Conservation (phyloP, 1,139 yeast species). For the Groenewaldozyma sp. region DNA sequence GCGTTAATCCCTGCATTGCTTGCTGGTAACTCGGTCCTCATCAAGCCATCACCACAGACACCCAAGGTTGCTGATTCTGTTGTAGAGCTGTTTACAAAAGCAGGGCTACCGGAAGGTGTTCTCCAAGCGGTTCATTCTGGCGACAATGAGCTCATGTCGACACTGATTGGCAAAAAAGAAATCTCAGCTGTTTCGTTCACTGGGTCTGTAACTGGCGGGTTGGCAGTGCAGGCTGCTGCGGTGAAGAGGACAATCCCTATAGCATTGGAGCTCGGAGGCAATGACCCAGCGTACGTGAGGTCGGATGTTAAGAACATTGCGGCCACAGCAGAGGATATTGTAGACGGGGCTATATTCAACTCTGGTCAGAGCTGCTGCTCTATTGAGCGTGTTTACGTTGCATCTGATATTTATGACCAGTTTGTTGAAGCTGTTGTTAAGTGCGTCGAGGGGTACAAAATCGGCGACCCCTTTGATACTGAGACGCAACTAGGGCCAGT, state of each 20-base stretch:
- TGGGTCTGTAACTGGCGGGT: constrained; percentile 79
- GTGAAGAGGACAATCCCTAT: constrained; percentile 64
- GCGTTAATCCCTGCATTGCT: constrained; percentile 76
- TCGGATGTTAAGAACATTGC: constrained; percentile 50
- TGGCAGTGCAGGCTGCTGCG: constrained; percentile 64
- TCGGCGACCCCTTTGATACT: constrained; percentile 68
- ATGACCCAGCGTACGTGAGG: constrained; percentile 64
- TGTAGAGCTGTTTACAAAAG: constrained; percentile 52
- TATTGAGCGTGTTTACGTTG: constrained; percentile 74
- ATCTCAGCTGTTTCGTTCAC: constrained; percentile 76
- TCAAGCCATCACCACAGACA: constrained; percentile 77
- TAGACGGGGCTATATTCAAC: constrained; percentile 73
- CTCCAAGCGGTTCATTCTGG: constrained; percentile 49
- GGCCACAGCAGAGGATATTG: constrained; percentile 72
- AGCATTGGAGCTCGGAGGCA: constrained; percentile 89
- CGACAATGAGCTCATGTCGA: constrained; percentile 59
- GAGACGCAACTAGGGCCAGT: constrained; percentile 71
- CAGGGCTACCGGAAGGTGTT: constrained; percentile 78
- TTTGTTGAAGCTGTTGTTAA: constrained; percentile 61
- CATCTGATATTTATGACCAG: constrained; percentile 57
- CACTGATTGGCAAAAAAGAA: constrained; percentile 45
- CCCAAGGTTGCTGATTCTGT: constrained; percentile 69
- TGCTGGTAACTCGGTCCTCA: constrained; percentile 71
- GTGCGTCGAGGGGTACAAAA: constrained; percentile 38
- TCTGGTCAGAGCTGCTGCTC: constrained; percentile 91